A percentile compares a stretch with the other conserved stretches of the same genome.
These are phyloP conservation scores for Stropharia rugosoannulata DNA, from an alignment of 768 basidiomycete species.

Conservation along the genomic window DNA sequence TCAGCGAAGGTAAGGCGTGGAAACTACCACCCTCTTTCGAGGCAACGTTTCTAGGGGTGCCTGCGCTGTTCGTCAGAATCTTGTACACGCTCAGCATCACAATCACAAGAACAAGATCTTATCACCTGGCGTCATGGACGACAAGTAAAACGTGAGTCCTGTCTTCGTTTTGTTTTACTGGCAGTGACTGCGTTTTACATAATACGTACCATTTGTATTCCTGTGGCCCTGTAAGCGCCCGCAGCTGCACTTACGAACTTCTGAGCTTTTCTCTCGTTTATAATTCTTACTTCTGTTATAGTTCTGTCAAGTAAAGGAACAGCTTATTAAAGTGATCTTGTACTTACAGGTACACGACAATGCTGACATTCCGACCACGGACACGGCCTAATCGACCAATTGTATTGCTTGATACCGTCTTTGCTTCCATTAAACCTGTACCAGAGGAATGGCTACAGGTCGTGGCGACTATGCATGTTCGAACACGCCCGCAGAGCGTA, in stretches of 20 bases:
- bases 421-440: slow-evolving; percentile 47
- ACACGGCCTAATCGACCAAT: slow-evolving; percentile 47
- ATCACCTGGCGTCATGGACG: slow-evolving; percentile 31
- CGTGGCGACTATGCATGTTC: slow-evolving; percentile 33
- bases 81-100: slow-evolving; percentile 31
- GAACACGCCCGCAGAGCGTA: slow-evolving; percentile 19
- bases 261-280: background rate
- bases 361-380: slow-evolving; percentile 45
- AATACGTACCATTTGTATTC: too few species aligned
- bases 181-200: background rate
- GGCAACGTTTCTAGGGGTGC: slow-evolving; percentile 29
- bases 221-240: too few species aligned
- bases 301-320: background rate
- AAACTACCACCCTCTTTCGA: slow-evolving; percentile 40
- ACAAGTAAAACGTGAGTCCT: slow-evolving; percentile 34
- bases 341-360: slow-evolving; percentile 33
- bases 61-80: slow-evolving; percentile 32
- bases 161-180: background rate
- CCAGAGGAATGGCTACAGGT: slow-evolving; percentile 63
- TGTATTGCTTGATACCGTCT: slow-evolving; percentile 38
- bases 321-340: background rate
- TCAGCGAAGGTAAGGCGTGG: slow-evolving; percentile 25
- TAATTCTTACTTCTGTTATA: background rate
- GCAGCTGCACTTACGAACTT: too few species aligned
- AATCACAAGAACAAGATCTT: slow-evolving; percentile 29